Conservation (phyloP, 345 rosid genomes). For the Hibiscus trionum region DNA sequence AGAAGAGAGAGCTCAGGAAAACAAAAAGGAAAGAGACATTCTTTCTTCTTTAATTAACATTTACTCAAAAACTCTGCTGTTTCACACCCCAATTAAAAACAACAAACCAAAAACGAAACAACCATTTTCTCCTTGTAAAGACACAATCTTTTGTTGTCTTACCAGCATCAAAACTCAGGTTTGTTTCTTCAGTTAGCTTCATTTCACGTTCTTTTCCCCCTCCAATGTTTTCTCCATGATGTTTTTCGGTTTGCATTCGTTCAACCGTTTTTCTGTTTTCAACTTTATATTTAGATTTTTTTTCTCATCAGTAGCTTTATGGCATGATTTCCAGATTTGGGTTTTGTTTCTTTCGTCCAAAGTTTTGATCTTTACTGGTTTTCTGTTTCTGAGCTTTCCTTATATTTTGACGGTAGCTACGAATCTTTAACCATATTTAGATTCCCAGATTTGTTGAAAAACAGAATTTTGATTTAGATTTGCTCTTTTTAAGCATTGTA, state of each 20-base stretch:
- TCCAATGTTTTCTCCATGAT: neutral
- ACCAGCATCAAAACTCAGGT: slow-evolving; percentile 6
- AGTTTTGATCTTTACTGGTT: slow-evolving; percentile 5
- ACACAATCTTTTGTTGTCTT: neutral
- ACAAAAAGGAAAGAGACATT: neutral
- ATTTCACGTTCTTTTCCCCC: neutral
- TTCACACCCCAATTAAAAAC: neutral
- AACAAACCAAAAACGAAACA: neutral
- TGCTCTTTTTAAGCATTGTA: neutral
- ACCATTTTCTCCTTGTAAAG: neutral
- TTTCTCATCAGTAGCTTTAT: neutral
- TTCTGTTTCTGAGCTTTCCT: neutral
- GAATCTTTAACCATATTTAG: neutral
- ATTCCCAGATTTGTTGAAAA: neutral
- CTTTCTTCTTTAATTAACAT: neutral
- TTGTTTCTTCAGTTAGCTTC: slow-evolving; percentile 5
- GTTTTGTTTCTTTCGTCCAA: neutral
- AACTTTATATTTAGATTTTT: neutral
- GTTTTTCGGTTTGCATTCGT: neutral
- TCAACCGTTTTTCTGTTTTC: neutral
- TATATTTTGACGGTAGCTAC: neutral
- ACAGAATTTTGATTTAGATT: neutral
- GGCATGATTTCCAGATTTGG: neutral
- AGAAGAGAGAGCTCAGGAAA: neutral
- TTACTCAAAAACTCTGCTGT: neutral